These are phyloP conservation scores for Taiozyma onychis DNA, from an alignment of 1,139 yeast genomes.

Conservation along the genomic window DNA sequence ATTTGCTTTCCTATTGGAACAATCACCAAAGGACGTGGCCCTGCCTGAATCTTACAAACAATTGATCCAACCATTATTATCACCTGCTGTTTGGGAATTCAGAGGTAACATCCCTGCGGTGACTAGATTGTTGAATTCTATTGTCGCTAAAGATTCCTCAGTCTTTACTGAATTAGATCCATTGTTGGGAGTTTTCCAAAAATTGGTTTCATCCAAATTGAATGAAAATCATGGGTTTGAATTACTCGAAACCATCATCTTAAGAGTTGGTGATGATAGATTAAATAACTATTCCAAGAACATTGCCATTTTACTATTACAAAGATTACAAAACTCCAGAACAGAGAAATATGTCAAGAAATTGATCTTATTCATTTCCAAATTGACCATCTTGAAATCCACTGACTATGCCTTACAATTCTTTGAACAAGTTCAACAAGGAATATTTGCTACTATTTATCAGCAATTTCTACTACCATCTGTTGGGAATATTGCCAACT, in stretches of 20 bases:
- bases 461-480: conserved; percentile 62
- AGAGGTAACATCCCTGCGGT: conserved; percentile 93
- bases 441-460: conserved; percentile 56
- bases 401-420: conserved; percentile 34
- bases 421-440: conserved; percentile 35
- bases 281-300: conserved; percentile 60
- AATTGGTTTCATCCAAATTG: conserved; percentile 75
- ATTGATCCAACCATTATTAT: conserved; percentile 72
- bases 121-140: conserved; percentile 69
- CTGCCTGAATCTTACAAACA: conserved; percentile 63
- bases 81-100: conserved; percentile 90
- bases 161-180: conserved; percentile 60
- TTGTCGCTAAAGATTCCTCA: conserved; percentile 56
- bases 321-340: conserved; percentile 72
- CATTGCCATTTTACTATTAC: conserved; percentile 68
- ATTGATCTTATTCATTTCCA: conserved; percentile 61
- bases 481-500: conserved; percentile 57
- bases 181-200: conserved; percentile 93
- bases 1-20: conserved; percentile 70
- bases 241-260: conserved; percentile 62
- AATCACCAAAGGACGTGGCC: conserved; percentile 39
- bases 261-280: conserved; percentile 45
- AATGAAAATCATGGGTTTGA: conserved; percentile 85
- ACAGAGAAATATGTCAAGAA: conserved; percentile 79
- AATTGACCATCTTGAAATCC: conserved; percentile 36